phyloP scores from a whole-genome alignment of 805 yeast species.

The Candida ulmi region DNA sequence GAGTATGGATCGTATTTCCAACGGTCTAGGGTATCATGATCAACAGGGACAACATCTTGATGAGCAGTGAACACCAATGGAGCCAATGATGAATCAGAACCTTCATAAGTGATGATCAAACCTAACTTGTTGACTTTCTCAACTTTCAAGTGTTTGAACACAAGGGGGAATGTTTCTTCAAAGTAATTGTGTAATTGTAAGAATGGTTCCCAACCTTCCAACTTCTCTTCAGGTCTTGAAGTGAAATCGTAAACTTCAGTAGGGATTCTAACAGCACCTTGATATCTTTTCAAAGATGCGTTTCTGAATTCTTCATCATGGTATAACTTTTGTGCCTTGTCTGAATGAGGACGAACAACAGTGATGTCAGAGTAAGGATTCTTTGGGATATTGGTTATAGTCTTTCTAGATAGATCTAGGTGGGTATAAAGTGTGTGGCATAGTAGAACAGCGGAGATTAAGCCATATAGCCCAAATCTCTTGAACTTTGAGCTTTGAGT shows the following conservation, averaged over 20 bases:
- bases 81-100: constrained; percentile 42
- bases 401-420: too few species aligned
- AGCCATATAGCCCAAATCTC: too few species aligned
- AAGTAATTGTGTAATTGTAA: constrained; percentile 46
- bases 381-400: too few species aligned
- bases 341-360: too few species aligned
- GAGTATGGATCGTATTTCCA: constrained; percentile 69
- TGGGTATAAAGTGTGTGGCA: too few species aligned
- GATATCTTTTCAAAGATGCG: constrained; percentile 38
- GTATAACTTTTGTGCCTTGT: too few species aligned
- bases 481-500: too few species aligned
- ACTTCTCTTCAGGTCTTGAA: constrained; percentile 26
- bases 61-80: constrained; percentile 75
- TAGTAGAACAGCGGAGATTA: too few species aligned
- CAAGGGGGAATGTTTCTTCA: constrained; percentile 49
- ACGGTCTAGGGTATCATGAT: constrained; percentile 42
- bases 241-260: constrained; percentile 58
- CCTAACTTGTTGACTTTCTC: constrained; percentile 61
- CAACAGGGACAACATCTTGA: constrained; percentile 81
- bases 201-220: constrained; percentile 31
- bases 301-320: constrained; percentile 25
- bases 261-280: constrained; percentile 58
- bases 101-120: constrained; percentile 59
- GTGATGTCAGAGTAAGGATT: neutral
- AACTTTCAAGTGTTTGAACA: constrained; percentile 40